A percentile compares a stretch with the other conserved stretches of the same genome.
These are phyloP conservation scores for Kodamaea hsintzibuensis DNA, from an alignment of 805 yeast species.

Conservation along the genomic window DNA sequence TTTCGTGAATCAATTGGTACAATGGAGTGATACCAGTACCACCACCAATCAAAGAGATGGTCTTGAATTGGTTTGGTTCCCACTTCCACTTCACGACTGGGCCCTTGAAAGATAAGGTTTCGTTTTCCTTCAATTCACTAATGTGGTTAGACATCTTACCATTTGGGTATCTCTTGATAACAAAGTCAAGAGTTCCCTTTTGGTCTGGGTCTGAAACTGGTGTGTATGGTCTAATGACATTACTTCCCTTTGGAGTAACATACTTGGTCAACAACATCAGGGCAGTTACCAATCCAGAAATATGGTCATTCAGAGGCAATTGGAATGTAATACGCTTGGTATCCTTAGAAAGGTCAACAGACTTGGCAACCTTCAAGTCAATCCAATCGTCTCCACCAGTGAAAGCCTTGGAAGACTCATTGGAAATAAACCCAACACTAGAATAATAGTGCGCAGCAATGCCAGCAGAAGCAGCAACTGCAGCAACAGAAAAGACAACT, in stretches of 20 bases:
- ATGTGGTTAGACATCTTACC: slow-evolving; percentile 85
- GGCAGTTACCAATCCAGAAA: slow-evolving; percentile 77
- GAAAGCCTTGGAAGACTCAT: slow-evolving; percentile 50
- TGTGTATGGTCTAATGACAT: slow-evolving; percentile 87
- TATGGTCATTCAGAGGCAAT: slow-evolving; percentile 64
- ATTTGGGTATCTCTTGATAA: slow-evolving; percentile 79
- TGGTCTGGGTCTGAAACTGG: slow-evolving; percentile 73
- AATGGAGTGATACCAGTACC: slow-evolving; percentile 97
- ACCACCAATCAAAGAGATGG: slow-evolving; percentile 86
- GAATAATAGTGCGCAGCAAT: slow-evolving; percentile 33
- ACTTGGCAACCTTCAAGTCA: slow-evolving; percentile 55
- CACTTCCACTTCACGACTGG: slow-evolving; percentile 91
- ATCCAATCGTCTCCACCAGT: slow-evolving; percentile 69
- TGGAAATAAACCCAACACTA: slow-evolving; percentile 23
- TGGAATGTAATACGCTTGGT: slow-evolving; percentile 71
- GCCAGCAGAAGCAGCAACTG: slow-evolving; percentile 34
- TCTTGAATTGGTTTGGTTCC: slow-evolving; percentile 80
- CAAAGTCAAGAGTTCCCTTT: slow-evolving; percentile 74
- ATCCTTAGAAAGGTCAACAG: slow-evolving; percentile 55
- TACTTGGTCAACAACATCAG: slow-evolving; percentile 80
- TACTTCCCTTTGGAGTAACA: slow-evolving; percentile 78
- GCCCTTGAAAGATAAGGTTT: slow-evolving; percentile 88
- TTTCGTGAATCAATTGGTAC: slow-evolving; percentile 78
- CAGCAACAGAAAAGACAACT: slow-evolving; percentile 28
- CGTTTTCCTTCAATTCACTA: slow-evolving; percentile 68